Conservation (phyloP, 352 stramenopile genomes). For the Phytopythium montanum region DNA sequence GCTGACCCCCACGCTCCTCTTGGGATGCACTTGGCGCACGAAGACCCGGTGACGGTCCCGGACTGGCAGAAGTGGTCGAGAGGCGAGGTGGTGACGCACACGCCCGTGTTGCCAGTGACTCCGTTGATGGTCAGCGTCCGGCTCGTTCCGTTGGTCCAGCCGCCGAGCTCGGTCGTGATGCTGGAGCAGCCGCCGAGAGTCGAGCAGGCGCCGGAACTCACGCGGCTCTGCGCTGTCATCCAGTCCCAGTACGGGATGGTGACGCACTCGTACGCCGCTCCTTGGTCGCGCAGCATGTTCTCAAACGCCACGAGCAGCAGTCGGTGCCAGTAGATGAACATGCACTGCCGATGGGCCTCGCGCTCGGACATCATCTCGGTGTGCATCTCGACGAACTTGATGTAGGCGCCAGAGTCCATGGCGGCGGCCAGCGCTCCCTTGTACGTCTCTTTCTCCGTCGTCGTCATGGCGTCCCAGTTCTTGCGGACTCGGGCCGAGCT, state of each 20-base stretch:
- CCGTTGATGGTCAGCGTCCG: conserved; percentile 43
- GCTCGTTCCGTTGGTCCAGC: conserved; percentile 14
- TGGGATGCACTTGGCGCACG: conserved; percentile 45
- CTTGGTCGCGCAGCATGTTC: conserved; percentile 77
- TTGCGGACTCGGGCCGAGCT: conserved; percentile 44
- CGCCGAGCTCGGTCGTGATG: conserved; percentile 38
- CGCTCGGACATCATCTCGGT: conserved; percentile 50
- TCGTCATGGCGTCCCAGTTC: conserved; percentile 43
- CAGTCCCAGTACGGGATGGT: conserved; percentile 84
- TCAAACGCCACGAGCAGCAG: conserved; percentile 64
- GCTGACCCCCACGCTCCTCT: conserved; percentile 34
- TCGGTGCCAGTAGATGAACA: conserved; percentile 85
- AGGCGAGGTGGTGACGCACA: conserved; percentile 30
- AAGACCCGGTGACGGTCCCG: conserved; percentile 6
- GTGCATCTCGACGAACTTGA: conserved; percentile 63
- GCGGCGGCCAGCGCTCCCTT: conserved; percentile 34
- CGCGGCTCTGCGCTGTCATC: conserved; percentile 41
- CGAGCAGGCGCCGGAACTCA: conserved; percentile 30
- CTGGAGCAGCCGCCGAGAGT: conserved; percentile 44
- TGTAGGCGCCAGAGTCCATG: conserved; percentile 54
- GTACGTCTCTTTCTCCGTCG: conserved; percentile 38
- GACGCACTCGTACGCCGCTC: conserved; percentile 48
- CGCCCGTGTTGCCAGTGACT: conserved; percentile 20
- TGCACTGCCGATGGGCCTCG: conserved; percentile 55
- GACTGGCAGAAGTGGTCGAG: conserved; percentile 61